Conservation (phyloP, 805 yeast species). For the Saturnispora bothae region DNA sequence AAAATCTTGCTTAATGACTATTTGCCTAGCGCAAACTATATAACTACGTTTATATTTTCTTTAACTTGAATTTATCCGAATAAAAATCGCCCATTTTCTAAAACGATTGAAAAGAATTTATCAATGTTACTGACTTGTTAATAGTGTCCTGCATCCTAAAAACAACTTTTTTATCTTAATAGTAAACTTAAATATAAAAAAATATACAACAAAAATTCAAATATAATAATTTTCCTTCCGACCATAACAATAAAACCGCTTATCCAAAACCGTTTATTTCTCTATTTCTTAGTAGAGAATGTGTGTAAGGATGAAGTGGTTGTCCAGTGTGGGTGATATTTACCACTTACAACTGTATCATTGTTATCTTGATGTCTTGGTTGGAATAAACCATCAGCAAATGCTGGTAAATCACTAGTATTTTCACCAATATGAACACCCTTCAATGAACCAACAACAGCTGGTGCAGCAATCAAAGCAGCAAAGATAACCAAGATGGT, state of each 20-base stretch:
- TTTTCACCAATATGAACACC: conserved; percentile 28
- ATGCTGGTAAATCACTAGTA: conserved; percentile 24
- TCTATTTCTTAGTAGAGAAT: conserved; percentile 38
- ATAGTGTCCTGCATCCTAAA: no score
- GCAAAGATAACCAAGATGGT: conserved; percentile 57
- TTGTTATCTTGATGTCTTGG: conserved; percentile 75
- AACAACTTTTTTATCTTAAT: neutral
- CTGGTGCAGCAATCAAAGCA: conserved; percentile 82
- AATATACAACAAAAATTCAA: neutral
- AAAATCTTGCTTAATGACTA: no score
- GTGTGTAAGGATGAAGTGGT: conserved; percentile 33
- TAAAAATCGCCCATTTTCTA: no score
- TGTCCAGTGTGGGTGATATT: conserved; percentile 35
- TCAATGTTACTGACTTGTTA: no score
- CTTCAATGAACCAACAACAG: conserved; percentile 52
- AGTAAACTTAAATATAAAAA: conserved; percentile 2
- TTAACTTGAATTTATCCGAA: no score
- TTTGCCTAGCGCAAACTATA: no score
- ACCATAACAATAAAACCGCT: neutral
- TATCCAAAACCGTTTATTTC: neutral
- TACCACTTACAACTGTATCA: conserved; percentile 58
- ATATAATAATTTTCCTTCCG: neutral
- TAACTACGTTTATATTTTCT: no score
- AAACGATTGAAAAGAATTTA: no score
- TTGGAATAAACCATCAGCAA: conserved; percentile 66